phyloP scores from a whole-genome alignment of 1,139 yeast genomes.

The Yamadazyma aaseri region DNA sequence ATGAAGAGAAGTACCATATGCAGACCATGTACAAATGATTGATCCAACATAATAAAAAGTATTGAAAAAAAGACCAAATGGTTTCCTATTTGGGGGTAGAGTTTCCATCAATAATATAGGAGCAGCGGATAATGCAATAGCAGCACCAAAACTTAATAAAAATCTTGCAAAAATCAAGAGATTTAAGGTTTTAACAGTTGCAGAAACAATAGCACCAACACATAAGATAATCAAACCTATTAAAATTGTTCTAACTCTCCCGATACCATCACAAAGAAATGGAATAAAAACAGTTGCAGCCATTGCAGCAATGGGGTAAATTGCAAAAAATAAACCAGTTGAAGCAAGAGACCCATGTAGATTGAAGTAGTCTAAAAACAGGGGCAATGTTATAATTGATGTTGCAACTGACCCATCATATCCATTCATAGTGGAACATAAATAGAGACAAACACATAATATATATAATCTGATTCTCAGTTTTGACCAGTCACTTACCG shows the following conservation, averaged over 20 bases:
- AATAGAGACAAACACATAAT: slow-evolving; percentile 16
- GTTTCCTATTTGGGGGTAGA: slow-evolving; percentile 18
- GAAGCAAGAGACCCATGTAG: slow-evolving; percentile 15
- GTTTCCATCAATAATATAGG: slow-evolving; percentile 22
- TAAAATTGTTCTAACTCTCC: slow-evolving; percentile 17
- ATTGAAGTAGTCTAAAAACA: slow-evolving; percentile 17
- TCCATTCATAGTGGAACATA: slow-evolving; percentile 18
- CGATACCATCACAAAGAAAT: slow-evolving; percentile 13
- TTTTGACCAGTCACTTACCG: slow-evolving; percentile 8
- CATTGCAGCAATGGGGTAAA: slow-evolving; percentile 20
- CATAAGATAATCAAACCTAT: slow-evolving; percentile 18
- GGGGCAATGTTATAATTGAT: slow-evolving; percentile 18
- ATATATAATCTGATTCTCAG: slow-evolving; percentile 8
- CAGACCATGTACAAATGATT: slow-evolving; percentile 21
- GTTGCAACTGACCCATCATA: slow-evolving; percentile 21
- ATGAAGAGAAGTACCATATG: slow-evolving; percentile 19
- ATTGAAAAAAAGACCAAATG: slow-evolving; percentile 19
- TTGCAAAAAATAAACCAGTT: slow-evolving; percentile 21
- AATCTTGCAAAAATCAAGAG: slow-evolving; percentile 21
- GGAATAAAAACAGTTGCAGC: slow-evolving; percentile 17
- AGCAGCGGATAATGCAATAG: slow-evolving; percentile 15
- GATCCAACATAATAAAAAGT: slow-evolving; percentile 22
- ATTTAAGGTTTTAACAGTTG: slow-evolving; percentile 15
- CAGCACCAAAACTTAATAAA: slow-evolving; percentile 13
- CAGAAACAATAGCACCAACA: slow-evolving; percentile 21